Percentiles rank a stretch among this genome's conserved stretches.
Evolutionary conservation across 148 eudicot species (phyloP).

Genomic region (Rhododendron mucronatum): DNA sequence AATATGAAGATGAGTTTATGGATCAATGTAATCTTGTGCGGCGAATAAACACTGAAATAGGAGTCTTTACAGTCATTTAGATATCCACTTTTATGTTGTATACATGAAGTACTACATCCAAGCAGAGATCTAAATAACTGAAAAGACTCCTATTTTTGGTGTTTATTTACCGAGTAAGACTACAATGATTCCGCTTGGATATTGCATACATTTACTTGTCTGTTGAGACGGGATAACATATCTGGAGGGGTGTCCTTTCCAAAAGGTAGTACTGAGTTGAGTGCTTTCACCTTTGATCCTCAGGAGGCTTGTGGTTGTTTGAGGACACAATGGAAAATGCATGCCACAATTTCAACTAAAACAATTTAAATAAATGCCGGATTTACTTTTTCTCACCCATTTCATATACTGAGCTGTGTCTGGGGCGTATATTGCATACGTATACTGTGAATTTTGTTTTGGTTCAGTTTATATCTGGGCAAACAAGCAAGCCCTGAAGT

Average conservation of each 20-base stretch:
- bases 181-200: not conserved
- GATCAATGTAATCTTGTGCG: not conserved
- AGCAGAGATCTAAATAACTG: too few species aligned
- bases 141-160: too few species aligned
- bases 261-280: not conserved
- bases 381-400: not conserved
- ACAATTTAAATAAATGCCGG: not conserved
- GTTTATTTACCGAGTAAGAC: too few species aligned
- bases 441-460: not conserved
- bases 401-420: not conserved
- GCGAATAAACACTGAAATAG: not conserved
- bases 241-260: not conserved
- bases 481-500: not conserved
- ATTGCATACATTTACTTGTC: not conserved
- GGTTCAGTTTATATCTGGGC: not conserved
- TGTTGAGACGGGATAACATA: not conserved
- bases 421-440: not conserved
- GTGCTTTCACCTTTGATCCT: not conserved
- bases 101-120: not conserved
- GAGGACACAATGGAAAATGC: not conserved
- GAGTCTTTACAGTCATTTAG: not conserved
- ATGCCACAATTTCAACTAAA: not conserved
- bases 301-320: not conserved
- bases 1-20: not conserved
- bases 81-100: not conserved